Conservation (phyloP, 805 yeast species). For the Ogataea salicorniae region DNA sequence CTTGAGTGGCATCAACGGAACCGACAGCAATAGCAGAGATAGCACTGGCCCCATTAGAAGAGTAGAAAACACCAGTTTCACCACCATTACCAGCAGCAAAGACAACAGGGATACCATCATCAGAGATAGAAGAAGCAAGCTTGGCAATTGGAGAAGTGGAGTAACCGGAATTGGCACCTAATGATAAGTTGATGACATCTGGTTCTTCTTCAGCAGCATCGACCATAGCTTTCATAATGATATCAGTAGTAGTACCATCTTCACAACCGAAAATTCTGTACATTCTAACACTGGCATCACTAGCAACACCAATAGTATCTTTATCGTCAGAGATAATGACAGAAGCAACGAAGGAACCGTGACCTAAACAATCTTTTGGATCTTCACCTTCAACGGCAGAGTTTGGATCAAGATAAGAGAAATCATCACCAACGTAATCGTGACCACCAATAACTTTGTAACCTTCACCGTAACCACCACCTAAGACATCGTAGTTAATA, state of each 20-base stretch:
- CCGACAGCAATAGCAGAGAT: conserved; percentile 10
- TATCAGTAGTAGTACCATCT: conserved; percentile 13
- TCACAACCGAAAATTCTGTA: conserved; percentile 18
- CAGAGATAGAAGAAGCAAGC: conserved; percentile 10
- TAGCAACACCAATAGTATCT: conserved; percentile 18
- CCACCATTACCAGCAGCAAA: conserved; percentile 18
- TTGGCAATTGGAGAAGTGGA: conserved; percentile 7
- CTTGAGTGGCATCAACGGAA: conserved; percentile 5
- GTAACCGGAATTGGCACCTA: conserved; percentile 17
- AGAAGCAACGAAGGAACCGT: conserved; percentile 22
- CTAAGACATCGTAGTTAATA: conserved; percentile 17
- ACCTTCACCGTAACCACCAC: conserved; percentile 17
- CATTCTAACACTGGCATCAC: conserved; percentile 13
- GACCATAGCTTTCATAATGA: conserved; percentile 9
- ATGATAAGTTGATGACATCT: conserved; percentile 12
- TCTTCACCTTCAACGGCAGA: conserved; percentile 5
- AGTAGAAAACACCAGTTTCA: conserved; percentile 9
- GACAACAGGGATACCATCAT: conserved; percentile 12
- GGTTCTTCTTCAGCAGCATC: conserved; percentile 8
- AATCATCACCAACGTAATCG: conserved; percentile 11
- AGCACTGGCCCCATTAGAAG: conserved; percentile 8
- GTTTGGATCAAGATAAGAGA: not conserved
- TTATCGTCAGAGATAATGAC: conserved; percentile 14
- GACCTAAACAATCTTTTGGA: conserved; percentile 21
- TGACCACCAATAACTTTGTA: conserved; percentile 15